Conservation (phyloP, 768 basidiomycete species). For the Rickenella mellea region DNA sequence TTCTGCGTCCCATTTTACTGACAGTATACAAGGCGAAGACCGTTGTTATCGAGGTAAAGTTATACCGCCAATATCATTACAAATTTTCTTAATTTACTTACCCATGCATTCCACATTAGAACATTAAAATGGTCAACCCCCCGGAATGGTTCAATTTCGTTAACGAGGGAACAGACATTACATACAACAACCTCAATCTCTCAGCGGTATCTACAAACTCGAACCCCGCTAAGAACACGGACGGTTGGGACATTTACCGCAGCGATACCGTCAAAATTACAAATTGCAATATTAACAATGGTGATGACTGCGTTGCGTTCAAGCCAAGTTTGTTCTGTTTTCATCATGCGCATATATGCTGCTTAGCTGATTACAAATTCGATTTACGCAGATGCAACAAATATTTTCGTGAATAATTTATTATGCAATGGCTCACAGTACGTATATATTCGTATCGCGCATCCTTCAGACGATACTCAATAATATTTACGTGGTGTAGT, state of each 20-base stretch:
- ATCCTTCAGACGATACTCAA: neutral
- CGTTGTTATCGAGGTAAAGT: conserved; percentile 25
- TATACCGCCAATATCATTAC: neutral
- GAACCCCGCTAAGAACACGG: conserved; percentile 38
- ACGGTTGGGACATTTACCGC: conserved; percentile 59
- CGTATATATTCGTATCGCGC: neutral
- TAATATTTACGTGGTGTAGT: neutral
- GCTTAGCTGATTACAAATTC: neutral
- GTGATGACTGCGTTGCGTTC: conserved; percentile 47
- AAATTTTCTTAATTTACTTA: neutral
- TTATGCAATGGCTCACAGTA: conserved; percentile 45
- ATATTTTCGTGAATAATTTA: conserved; percentile 46
- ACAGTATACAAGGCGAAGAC: conserved; percentile 42
- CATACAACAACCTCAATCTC: conserved; percentile 38
- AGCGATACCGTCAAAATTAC: conserved; percentile 38
- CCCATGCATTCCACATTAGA: conserved; percentile 13
- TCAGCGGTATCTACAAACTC: conserved; percentile 35
- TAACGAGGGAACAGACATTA: conserved; percentile 36
- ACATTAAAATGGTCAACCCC: conserved; percentile 1
- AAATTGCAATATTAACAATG: conserved; percentile 43
- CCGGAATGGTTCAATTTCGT: conserved; percentile 41
- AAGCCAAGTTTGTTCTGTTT: conserved; percentile 16
- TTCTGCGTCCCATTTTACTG: conserved; percentile 45
- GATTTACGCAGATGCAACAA: conserved; percentile 30
- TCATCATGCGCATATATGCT: neutral